These are phyloP conservation scores for Theobroma grandiflorum DNA, from an alignment of 441 rosid species.

Conservation along the genomic window DNA sequence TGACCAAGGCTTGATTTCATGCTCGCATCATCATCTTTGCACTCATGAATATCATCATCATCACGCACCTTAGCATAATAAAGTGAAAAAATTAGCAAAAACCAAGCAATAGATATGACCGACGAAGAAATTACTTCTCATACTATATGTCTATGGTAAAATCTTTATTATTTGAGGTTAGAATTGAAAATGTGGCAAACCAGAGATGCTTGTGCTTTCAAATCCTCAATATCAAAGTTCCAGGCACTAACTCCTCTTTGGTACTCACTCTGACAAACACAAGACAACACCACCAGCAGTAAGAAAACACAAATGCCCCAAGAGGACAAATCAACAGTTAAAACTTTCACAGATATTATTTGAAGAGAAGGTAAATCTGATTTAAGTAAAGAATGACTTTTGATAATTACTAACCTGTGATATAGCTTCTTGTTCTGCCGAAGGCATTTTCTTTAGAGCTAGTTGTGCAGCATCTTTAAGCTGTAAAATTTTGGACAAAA, in stretches of 20 bases:
- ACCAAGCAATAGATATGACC: conserved; percentile 17
- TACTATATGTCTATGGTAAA: conserved; percentile 14
- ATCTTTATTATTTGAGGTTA: conserved; percentile 16
- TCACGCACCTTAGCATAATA: conserved; percentile 65
- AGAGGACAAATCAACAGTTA: not conserved
- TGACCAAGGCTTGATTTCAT: conserved; percentile 41
- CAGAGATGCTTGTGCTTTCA: conserved; percentile 93
- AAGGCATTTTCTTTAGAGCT: conserved; percentile 90
- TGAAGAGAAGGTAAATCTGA: conserved; percentile 13
- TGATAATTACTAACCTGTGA: conserved; percentile 71
- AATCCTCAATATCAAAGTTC: conserved; percentile 95
- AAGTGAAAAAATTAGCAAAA: conserved; percentile 27
- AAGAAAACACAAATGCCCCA: conserved; percentile 5
- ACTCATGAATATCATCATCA: conserved; percentile 70
- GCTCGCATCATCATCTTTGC: conserved; percentile 65
- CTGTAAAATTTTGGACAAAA: conserved; percentile 51
- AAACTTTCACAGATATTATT: not conserved
- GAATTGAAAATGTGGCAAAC: conserved; percentile 50
- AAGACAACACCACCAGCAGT: conserved; percentile 24
- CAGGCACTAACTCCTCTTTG: conserved; percentile 99
- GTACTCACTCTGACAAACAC: conserved; percentile 81
- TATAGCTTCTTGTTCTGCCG: conserved; percentile 90
- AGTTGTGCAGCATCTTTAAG: conserved; percentile 96
- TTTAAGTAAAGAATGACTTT: not conserved
- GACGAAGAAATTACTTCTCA: conserved; percentile 21